These are phyloP conservation scores for Candida caryicola DNA, from an alignment of 805 yeast genomes.

Conservation along the genomic window DNA sequence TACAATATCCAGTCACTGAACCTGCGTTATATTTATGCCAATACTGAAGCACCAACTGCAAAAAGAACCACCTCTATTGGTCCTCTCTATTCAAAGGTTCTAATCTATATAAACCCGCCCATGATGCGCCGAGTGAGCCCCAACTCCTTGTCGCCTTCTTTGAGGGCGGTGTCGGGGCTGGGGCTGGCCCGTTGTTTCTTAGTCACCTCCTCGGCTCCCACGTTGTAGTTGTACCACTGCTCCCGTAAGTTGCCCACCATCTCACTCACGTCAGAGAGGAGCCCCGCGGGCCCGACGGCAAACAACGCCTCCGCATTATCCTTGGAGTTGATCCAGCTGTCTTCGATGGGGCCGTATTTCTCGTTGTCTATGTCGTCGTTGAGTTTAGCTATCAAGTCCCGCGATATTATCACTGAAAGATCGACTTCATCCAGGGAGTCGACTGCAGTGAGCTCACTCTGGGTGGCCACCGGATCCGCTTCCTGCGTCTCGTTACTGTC, in stretches of 20 bases:
- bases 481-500: constrained; percentile 6
- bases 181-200: not conserved
- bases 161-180: constrained; percentile 3
- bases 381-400: constrained; percentile 35
- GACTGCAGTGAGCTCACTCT: constrained; percentile 1
- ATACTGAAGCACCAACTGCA: too few relatives aligned
- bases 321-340: constrained; percentile 51
- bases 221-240: constrained; percentile 25
- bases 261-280: constrained; percentile 63
- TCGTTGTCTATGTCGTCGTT: constrained; percentile 33
- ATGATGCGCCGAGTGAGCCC: constrained; percentile 15
- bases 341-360: constrained; percentile 21
- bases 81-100: too few relatives aligned
- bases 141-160: constrained; percentile 10
- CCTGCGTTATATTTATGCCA: too few relatives aligned
- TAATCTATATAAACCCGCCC: constrained; percentile 23
- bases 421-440: constrained; percentile 29
- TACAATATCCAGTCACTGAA: not conserved
- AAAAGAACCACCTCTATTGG: too few relatives aligned
- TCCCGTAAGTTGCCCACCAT: constrained; percentile 47
- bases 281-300: constrained; percentile 69
- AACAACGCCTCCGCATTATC: constrained; percentile 40
- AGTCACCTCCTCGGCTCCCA: not conserved
- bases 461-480: constrained; percentile 11
- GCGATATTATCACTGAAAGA: constrained; percentile 27